Evolutionary conservation across 169 alveolate species (phyloP).

Genomic region (Eimeria nieschulzi): DNA sequence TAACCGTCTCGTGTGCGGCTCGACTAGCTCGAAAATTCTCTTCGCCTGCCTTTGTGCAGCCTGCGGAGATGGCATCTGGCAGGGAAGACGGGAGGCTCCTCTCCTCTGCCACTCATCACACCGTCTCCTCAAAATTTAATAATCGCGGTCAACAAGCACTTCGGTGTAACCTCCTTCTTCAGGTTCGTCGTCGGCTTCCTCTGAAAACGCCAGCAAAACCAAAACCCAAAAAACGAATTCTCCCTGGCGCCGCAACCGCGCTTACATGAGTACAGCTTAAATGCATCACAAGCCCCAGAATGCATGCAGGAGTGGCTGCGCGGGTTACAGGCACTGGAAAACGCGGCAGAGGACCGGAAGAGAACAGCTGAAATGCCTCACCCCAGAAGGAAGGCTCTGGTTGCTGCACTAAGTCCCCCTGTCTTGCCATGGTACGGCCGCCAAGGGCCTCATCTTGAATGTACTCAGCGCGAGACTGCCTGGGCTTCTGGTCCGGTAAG

Average conservation of each 20-base stretch:
- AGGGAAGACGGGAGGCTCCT: too few species aligned
- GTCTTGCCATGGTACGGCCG: not conserved
- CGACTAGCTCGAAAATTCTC: too few species aligned
- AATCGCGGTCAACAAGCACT: conserved; percentile 26
- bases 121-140: not conserved
- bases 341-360: too few species aligned
- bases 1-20: too few species aligned
- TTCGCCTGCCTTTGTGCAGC: too few species aligned
- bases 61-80: too few species aligned
- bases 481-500: not conserved
- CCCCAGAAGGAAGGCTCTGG: conserved; percentile 74
- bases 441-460: conserved; percentile 5
- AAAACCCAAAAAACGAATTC: not conserved
- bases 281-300: not conserved
- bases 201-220: not conserved
- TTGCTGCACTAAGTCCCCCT: conserved; percentile 57
- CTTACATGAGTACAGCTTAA: too few species aligned
- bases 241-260: too few species aligned
- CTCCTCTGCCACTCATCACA: too few species aligned
- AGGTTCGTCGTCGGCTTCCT: not conserved
- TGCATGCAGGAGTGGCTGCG: not conserved
- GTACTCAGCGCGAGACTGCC: not conserved
- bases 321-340: not conserved
- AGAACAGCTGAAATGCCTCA: not conserved
- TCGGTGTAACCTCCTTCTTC: not conserved